phyloP scores from a whole-genome alignment of 495 filamentous ascomycete species.

The Aspergillus panamensis region DNA sequence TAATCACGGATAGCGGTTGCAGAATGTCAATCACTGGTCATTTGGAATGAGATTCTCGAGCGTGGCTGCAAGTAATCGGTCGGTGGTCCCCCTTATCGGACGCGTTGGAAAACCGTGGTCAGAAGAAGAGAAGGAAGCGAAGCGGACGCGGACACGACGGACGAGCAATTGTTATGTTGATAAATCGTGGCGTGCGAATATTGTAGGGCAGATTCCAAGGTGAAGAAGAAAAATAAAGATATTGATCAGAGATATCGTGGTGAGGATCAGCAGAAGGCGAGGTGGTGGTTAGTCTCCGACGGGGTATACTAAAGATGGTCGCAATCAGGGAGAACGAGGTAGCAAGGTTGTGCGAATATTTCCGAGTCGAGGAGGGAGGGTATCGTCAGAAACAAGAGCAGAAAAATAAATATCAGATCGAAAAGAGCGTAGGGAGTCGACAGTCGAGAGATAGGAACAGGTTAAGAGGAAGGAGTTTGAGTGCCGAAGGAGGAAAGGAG shows the following conservation, averaged over 20 bases:
- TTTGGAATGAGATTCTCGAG: background rate
- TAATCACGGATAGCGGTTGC: background rate
- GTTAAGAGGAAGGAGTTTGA: conserved; percentile 14
- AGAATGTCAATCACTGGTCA: conserved; percentile 6
- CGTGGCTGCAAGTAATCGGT: background rate
- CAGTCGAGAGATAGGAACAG: background rate
- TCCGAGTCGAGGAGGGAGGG: conserved; percentile 9
- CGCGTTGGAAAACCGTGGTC: conserved; percentile 12
- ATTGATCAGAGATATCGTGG: conserved; percentile 4
- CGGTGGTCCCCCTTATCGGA: conserved; percentile 21
- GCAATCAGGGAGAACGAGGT: conserved; percentile 10
- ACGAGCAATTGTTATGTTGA: background rate
- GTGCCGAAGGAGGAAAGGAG: conserved; percentile 12
- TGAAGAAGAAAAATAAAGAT: conserved; percentile 2
- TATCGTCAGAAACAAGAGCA: background rate
- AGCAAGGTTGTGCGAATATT: conserved; percentile 4
- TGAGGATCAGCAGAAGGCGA: conserved; percentile 16
- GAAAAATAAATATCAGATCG: conserved; percentile 1
- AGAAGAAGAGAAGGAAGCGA: conserved; percentile 3
- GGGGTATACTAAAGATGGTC: conserved; percentile 5
- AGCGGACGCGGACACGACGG: background rate
- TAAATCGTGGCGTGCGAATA: background rate
- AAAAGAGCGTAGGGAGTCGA: conserved; percentile 7
- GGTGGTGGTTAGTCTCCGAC: conserved; percentile 8
- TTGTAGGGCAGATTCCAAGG: conserved; percentile 5